Evolutionary conservation across 1,139 yeast species (phyloP).

Genomic region (Geotrichum aggregatum): DNA sequence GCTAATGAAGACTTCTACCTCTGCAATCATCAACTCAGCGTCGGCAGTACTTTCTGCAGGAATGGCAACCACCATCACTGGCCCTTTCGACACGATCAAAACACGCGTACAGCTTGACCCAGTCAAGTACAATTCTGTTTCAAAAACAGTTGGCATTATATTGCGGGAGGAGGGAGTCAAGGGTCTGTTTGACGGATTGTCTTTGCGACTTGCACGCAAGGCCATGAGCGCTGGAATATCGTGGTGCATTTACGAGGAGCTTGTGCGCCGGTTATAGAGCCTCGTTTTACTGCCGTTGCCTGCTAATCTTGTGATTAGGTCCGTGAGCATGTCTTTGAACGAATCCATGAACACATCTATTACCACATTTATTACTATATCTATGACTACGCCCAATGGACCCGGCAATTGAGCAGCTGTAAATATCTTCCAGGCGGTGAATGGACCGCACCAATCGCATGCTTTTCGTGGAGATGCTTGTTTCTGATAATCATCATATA

Average conservation of each 20-base stretch:
- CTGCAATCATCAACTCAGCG: slow-evolving; percentile 60
- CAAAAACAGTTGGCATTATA: slow-evolving; percentile 42
- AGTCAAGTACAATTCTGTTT: slow-evolving; percentile 41
- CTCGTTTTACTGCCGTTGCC: background rate
- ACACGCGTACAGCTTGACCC: slow-evolving; percentile 82
- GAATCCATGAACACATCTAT: background rate
- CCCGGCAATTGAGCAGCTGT: no score
- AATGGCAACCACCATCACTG: slow-evolving; percentile 79
- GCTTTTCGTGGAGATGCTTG: no score
- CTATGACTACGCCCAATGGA: background rate
- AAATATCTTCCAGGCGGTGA: no score
- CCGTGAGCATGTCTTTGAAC: no score
- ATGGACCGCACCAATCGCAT: no score
- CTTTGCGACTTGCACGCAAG: slow-evolving; percentile 75
- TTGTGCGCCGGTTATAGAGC: slow-evolving; percentile 41
- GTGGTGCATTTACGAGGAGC: slow-evolving; percentile 94
- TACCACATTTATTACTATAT: background rate
- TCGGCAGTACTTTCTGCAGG: slow-evolving; percentile 76
- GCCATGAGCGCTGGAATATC: slow-evolving; percentile 92
- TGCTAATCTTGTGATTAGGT: background rate
- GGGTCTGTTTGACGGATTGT: slow-evolving; percentile 76
- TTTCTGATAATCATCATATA: no score
- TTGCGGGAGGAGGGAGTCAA: slow-evolving; percentile 55
- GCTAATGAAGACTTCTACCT: slow-evolving; percentile 34
- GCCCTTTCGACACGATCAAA: slow-evolving; percentile 92